Evolutionary conservation across 2,329 filamentous ascomycete species (phyloP), one percentile per base, ranked within the genome.

Genomic region (Phialophora verrucosa): DNA sequence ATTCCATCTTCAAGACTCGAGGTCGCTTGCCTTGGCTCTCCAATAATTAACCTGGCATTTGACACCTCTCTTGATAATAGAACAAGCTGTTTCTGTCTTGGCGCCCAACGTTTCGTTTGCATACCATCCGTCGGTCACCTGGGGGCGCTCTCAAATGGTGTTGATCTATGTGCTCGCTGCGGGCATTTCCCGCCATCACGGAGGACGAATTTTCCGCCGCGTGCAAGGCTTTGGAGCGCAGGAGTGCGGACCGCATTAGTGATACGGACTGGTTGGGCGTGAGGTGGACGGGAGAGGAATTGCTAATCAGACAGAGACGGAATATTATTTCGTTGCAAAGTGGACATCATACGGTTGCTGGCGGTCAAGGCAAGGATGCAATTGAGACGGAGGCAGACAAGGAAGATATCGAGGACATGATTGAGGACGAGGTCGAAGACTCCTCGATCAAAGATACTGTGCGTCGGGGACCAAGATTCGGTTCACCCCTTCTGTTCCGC

Each of bases 141-240:
- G 12, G 25, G 25, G 12, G 2, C 8, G 2, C 8, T 29, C 27
- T 53, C 20, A 5, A 50, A 4, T 44, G 20, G 25, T 35, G 32
- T 54, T 25, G 27, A 29, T n/a, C 58, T 47, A 67, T 58, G 64
- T 44, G 20, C 12, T 61, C 69, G 51, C 60, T 78, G 50, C 74
- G 73, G 57, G 65, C 64, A 59, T 92, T 89, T 74, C 90, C 90
- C 6, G 85, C 84, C 65, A 82, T 92, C 31, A 84, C 78, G 11
- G 73, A 78, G 11, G 83, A 86, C 49, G 89, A 91, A 74, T 92
- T 92, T 70, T 78, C 85, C 61, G 83, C 87, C 73, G 85, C 83
- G 62, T 91, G 90, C 76, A 85, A 89, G 82, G 74, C 87, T 84
- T 62, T 87, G 79, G 75, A 73, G 70, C 69, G 69, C 69, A 75